Evolutionary conservation across 176 grass and related monocot species (phyloP), one percentile per base, ranked within the genome.

Genomic region (Aegilops umbellulata): DNA sequence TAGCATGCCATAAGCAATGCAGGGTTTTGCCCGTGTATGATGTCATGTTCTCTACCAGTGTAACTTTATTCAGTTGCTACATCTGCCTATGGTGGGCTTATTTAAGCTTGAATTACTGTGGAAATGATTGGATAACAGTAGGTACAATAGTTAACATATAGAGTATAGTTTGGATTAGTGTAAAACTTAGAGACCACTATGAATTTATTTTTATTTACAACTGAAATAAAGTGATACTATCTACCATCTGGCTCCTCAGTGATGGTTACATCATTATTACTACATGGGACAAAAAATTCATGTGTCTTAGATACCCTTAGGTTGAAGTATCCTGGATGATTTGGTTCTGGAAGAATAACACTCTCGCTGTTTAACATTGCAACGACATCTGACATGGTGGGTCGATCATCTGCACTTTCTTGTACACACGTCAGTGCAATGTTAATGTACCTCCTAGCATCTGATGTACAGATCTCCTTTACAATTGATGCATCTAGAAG

Each of bases 341-440:
- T 88, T 5, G 86, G 87, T 20, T 72, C 26, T 15, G 87, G 51
- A 5, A 83, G 17, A 69, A 31, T 27, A 39, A 11, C 22, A 71
- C 49, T 79, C 23, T 71, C 74, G 11, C 24, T 88, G 14, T 12
- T 79, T 61, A 83, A 64, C 64, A 69, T 77, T 3, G 63, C 74
- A 51, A 83, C 58, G 10, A 83, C 65, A 8, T 88, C 34, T 1
- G 80, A 79, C 80, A 88, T 88, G 63, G 87, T 72, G 12, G 80
- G 87, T 83, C 82, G 82, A 49, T 84, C 82, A 11, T 76, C 57
- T n/a, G 69, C 34, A 32, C 11, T 46, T 7, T 84, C 80, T 49
- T 88, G 87, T n/a, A 88, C 87, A 20, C 74, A 83, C 47, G 79
- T 47, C 8, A 88, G 5, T 22, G 80, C 86, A 1, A 83, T 65